phyloP scores from a whole-genome alignment of 176 grass and related monocot genomes.

The Raddia distichophylla region DNA sequence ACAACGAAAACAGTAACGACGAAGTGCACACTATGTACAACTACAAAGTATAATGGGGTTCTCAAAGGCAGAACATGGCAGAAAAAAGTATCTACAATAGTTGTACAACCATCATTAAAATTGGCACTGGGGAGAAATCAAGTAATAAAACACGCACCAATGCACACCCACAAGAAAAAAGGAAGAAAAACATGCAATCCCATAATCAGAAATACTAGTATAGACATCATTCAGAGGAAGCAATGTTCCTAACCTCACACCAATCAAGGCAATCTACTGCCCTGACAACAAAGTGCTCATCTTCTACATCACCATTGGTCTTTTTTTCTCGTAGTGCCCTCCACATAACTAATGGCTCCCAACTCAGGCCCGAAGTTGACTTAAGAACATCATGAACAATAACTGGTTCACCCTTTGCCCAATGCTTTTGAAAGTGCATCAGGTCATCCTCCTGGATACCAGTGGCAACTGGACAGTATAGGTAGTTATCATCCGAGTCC shows the following conservation, averaged over 20 bases:
- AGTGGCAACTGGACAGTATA: slow-evolving; percentile 66
- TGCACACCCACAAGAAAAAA: neutral
- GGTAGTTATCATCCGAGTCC: slow-evolving; percentile 69
- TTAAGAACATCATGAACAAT: slow-evolving; percentile 69
- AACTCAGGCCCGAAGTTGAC: slow-evolving; percentile 74
- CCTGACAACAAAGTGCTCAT: slow-evolving; percentile 51
- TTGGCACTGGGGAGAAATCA: too few species aligned
- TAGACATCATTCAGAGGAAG: neutral
- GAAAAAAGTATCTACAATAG: neutral
- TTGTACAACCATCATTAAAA: neutral
- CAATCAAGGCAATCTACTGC: slow-evolving; percentile 88
- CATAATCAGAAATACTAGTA: neutral
- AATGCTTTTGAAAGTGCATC: slow-evolving; percentile 80
- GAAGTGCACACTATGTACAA: too few species aligned
- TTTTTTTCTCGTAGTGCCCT: slow-evolving; percentile 74
- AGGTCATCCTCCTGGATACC: slow-evolving; percentile 57
- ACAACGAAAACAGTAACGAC: too few species aligned
- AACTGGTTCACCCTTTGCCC: slow-evolving; percentile 85
- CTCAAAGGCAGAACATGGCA: neutral
- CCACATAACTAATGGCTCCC: slow-evolving; percentile 97
- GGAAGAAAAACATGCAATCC: neutral
- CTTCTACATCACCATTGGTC: slow-evolving; percentile 35
- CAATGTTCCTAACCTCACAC: slow-evolving; percentile 56
- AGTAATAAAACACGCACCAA: neutral
- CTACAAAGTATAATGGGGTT: neutral